Evolutionary conservation across 768 basidiomycete species (phyloP), one percentile per base, ranked within the genome.

Genomic region (Lactarius psammicola): DNA sequence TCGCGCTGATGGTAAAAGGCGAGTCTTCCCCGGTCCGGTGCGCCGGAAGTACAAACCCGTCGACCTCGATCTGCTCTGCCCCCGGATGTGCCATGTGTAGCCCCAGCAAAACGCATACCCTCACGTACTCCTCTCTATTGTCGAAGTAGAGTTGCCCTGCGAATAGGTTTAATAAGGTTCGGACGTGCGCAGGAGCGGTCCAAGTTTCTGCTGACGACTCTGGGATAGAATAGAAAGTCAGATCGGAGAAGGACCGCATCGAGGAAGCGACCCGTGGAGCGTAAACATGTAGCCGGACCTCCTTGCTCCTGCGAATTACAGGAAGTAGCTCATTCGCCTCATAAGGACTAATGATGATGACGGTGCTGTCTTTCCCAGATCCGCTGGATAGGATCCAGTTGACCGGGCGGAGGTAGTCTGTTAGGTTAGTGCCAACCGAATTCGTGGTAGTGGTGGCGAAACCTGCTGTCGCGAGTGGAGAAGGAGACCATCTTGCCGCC

Each of bases 71-170:
- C n/a, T 28, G 31, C 34, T 20, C 30, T 3, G 63, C 54, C 8
- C 33, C 63, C 2, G 63, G 63, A 55, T 64, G 63, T 28, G 62
- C 66, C 63, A 68, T 60, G 4, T 36, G 28, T n/a, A 68, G 30
- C 3, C 60, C 68, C 23, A 69, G 65, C 13, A 67, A 36, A 10
- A 26, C 44, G 61, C 68, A 69, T 10, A 60, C 17, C 44, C 49
- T 58, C 38, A 54, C 59, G 23, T 69, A 69, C 26, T 62, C 65
- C 33, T 57, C 58, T 55, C 40, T 57, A n/a, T 23, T 58, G 28
- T 69, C 68, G 2, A 69, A 62, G 61, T 62, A 69, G 5, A 69
- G 68, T 36, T 69, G 65, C 1, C 68, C 68, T 18, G 65, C 57
- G 5, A 60, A 69, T 4, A 67, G 33, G 46, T 62, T 59, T 11